Evolutionary conservation across 345 rosid species (phyloP).

Genomic region (Corchorus capsularis): DNA sequence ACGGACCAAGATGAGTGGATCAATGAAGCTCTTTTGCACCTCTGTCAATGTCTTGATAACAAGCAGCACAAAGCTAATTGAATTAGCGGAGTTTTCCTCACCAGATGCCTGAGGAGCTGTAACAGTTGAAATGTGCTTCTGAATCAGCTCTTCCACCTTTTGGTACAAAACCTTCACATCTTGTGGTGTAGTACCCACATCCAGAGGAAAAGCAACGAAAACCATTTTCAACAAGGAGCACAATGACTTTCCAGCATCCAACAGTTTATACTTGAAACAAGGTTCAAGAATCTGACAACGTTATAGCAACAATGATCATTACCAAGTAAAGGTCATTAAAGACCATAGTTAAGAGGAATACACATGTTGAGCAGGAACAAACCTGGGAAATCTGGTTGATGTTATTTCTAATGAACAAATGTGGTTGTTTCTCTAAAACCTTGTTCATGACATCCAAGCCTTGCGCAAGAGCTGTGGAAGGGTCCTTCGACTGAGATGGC

Average conservation of each 20-base stretch:
- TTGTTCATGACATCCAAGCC: conserved; percentile 99
- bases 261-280: conserved; percentile 90
- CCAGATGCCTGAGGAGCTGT: conserved; percentile 70
- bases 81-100: conserved; percentile 75
- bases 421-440: conserved; percentile 96
- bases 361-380: conserved; percentile 17
- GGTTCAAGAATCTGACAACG: conserved; percentile 86
- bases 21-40: conserved; percentile 76
- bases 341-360: conserved; percentile 7
- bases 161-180: conserved; percentile 81
- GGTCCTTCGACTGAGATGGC: conserved; percentile 95
- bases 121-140: conserved; percentile 70
- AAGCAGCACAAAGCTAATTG: conserved; percentile 88
- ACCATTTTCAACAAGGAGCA: conserved; percentile 97
- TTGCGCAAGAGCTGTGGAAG: conserved; percentile 94
- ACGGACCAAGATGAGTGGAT: conserved; percentile 72
- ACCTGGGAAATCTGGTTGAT: conserved; percentile 94
- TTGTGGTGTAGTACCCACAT: conserved; percentile 60
- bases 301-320: conserved; percentile 22
- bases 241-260: conserved; percentile 93
- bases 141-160: conserved; percentile 89
- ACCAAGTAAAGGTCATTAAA: conserved; percentile 5
- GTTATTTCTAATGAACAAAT: conserved; percentile 87
- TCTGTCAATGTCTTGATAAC: conserved; percentile 90
- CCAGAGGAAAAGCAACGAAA: conserved; percentile 83